Evolutionary conservation across 257 asterid genomes (phyloP).

Genomic region (Nicotiana noctiflora): DNA sequence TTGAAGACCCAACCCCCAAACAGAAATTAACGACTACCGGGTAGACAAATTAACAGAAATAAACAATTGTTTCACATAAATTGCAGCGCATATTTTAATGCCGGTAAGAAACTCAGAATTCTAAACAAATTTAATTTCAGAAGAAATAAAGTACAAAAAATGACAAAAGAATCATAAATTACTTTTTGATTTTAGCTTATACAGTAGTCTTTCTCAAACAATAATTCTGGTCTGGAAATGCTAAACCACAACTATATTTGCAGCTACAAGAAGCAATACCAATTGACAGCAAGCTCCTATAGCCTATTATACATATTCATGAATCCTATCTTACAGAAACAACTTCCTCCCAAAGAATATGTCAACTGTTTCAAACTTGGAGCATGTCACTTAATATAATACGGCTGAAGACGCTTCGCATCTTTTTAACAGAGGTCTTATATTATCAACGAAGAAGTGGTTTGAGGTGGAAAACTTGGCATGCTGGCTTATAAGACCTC

Average conservation of each 20-base stretch:
- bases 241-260: neutral
- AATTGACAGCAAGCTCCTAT: conserved; percentile 6
- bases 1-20: neutral
- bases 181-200: neutral
- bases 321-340: conserved; percentile 1
- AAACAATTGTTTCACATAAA: neutral
- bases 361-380: neutral
- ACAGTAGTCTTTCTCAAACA: neutral
- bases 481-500: conserved; percentile 51
- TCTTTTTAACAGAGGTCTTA: neutral
- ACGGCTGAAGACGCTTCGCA: conserved; percentile 12
- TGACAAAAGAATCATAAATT: conserved; percentile 2
- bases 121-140: neutral
- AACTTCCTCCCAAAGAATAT: neutral
- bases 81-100: neutral
- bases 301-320: neutral
- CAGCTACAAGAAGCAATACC: neutral
- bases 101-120: neutral
- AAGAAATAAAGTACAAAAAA: neutral
- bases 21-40: neutral
- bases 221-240: neutral
- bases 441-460: conserved; percentile 34
- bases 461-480: conserved; percentile 91
- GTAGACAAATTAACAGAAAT: neutral
- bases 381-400: neutral